These are phyloP conservation scores for Ophiostoma sp. DNA, from an alignment of 2,329 filamentous ascomycete genomes.

Conservation along the genomic window DNA sequence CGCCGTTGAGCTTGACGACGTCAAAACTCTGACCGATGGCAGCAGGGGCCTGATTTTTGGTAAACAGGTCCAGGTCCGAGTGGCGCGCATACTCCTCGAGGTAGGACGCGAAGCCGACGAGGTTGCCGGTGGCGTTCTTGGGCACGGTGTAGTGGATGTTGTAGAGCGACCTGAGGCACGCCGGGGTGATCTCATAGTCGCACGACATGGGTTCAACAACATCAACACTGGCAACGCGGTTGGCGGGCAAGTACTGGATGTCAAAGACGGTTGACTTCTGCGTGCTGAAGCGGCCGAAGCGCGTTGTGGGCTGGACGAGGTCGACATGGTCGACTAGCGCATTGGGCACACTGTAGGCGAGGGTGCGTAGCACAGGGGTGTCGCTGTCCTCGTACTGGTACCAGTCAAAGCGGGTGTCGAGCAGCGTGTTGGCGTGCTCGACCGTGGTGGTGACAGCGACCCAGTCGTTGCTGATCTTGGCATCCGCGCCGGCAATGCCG, in stretches of 20 bases:
- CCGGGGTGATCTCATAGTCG: constrained; percentile 43
- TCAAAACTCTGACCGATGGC: constrained; percentile 49
- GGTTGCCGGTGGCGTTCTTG: constrained; percentile 29
- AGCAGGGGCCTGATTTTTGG: constrained; percentile 48
- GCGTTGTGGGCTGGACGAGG: constrained; percentile 60
- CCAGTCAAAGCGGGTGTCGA: constrained; percentile 53
- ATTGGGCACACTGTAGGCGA: constrained; percentile 57
- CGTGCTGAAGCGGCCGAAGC: constrained; percentile 48
- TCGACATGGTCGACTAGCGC: constrained; percentile 50
- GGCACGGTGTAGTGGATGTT: constrained; percentile 39
- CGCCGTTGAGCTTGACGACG: constrained; percentile 51
- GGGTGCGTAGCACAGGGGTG: constrained; percentile 44
- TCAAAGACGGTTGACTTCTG: constrained; percentile 40
- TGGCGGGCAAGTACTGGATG: constrained; percentile 29
- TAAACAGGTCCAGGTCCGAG: constrained; percentile 46
- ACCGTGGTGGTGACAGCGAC: constrained; percentile 53
- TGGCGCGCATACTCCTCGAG: constrained; percentile 46
- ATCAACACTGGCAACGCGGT: constrained; percentile 24
- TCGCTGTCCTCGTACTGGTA: constrained; percentile 45
- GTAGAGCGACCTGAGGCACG: constrained; percentile 47
- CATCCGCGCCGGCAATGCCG: constrained; percentile 31
- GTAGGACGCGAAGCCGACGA: constrained; percentile 39
- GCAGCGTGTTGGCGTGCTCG: constrained; percentile 47
- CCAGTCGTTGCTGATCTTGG: constrained; percentile 52
- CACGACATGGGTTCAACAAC: constrained; percentile 27